phyloP scores from a whole-genome alignment of 2,329 filamentous ascomycete genomes.

The Fusarium sp. region DNA sequence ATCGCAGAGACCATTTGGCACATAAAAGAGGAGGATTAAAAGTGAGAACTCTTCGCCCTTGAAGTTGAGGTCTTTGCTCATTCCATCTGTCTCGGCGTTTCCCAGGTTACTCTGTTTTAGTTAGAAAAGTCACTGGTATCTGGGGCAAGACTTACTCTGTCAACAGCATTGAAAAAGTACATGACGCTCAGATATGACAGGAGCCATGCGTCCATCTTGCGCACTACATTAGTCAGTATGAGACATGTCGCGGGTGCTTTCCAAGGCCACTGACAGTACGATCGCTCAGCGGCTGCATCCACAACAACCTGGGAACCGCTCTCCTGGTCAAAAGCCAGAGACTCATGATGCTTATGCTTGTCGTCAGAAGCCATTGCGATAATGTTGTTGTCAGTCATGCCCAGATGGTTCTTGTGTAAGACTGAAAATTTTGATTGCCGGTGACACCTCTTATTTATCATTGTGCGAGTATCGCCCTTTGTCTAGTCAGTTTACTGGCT shows the following conservation, averaged over 20 bases:
- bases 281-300: not conserved
- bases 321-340: not conserved
- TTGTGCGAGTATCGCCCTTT: too few relatives aligned
- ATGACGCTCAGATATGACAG: not conserved
- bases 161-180: slow-evolving; percentile 6
- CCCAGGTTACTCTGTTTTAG: slow-evolving; percentile 53
- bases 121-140: not conserved
- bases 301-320: not conserved
- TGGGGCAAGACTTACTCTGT: not conserved
- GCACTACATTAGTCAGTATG: not conserved
- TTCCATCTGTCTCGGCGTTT: slow-evolving; percentile 61
- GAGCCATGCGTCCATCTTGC: slow-evolving; percentile 7
- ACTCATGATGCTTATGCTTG: not conserved
- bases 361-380: not conserved
- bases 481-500: not conserved
- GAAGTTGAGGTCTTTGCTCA: slow-evolving; percentile 51
- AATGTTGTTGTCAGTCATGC: not conserved
- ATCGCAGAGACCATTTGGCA: slow-evolving; percentile 50
- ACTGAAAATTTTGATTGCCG: not conserved
- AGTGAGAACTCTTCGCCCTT: slow-evolving; percentile 55
- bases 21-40: slow-evolving; percentile 60
- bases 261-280: not conserved
- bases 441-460: not conserved
- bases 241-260: too few relatives aligned
- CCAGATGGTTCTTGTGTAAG: not conserved